These are phyloP conservation scores for Starmerella floricola DNA, from an alignment of 805 yeast genomes.

Conservation along the genomic window DNA sequence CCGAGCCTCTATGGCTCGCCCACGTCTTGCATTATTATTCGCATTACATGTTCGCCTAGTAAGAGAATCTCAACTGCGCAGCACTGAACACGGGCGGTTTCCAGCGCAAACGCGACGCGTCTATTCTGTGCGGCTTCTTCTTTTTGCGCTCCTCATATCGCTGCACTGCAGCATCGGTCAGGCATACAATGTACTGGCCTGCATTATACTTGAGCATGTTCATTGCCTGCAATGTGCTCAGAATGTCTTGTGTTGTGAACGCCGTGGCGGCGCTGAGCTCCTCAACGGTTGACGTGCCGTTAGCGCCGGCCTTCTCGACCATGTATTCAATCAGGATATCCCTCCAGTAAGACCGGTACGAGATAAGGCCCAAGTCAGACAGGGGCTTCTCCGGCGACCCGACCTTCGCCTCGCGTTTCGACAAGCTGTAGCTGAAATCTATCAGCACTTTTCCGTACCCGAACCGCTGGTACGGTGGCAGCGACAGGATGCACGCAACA, in stretches of 20 bases:
- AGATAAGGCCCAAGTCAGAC: constrained; percentile 82
- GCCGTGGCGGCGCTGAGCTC: constrained; percentile 77
- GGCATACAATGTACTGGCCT: constrained; percentile 83
- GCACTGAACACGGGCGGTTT: constrained; percentile 91
- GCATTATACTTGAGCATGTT: constrained; percentile 84
- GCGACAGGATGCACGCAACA: constrained; percentile 89
- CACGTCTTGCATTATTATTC: too few species aligned
- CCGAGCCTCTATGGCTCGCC: too few species aligned
- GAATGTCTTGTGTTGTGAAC: constrained; percentile 91
- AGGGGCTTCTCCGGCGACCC: constrained; percentile 98
- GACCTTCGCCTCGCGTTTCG: constrained; percentile 74
- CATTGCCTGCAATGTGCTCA: constrained; percentile 84
- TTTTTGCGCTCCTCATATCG: constrained; percentile 59
- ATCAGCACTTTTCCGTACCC: constrained; percentile 89
- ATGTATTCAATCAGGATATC: constrained; percentile 69
- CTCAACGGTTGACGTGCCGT: constrained; percentile 61
- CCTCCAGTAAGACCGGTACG: constrained; percentile 94
- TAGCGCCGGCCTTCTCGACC: constrained; percentile 48
- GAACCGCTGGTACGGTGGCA: constrained; percentile 91
- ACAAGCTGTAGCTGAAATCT: constrained; percentile 84
- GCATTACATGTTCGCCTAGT: constrained; percentile 28
- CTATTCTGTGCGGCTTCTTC: constrained; percentile 64
- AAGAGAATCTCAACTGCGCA: constrained; percentile 69
- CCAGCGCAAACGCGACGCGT: constrained; percentile 67
- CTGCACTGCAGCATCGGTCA: constrained; percentile 70